Conservation (phyloP, 257 asterid genomes). For the Schizonepeta tenuifolia region DNA sequence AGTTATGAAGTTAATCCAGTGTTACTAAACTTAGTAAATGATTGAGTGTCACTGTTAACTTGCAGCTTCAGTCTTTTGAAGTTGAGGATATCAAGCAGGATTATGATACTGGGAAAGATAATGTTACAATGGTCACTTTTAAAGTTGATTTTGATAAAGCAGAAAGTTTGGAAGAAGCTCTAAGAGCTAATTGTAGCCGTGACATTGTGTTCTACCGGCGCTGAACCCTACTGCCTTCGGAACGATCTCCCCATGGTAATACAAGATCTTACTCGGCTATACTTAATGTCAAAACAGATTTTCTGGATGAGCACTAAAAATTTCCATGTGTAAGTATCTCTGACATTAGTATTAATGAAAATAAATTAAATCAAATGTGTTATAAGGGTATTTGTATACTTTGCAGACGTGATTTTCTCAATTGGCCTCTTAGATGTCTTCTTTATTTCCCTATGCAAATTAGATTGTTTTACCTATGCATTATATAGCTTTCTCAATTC, state of each 20-base stretch:
- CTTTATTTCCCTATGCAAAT: background rate
- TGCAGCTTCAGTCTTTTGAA: constrained; percentile 85
- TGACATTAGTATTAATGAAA: constrained; percentile 3
- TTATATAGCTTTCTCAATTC: constrained; percentile 17
- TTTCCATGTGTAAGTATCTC: constrained; percentile 21
- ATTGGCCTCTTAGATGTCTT: background rate
- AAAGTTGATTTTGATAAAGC: constrained; percentile 85
- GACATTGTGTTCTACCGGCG: constrained; percentile 72
- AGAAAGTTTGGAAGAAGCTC: constrained; percentile 79
- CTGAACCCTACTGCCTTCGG: constrained; percentile 29
- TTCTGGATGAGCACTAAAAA: constrained; percentile 1
- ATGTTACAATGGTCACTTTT: constrained; percentile 71
- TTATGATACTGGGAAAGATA: constrained; percentile 89
- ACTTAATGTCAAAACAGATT: background rate
- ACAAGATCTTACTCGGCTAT: background rate
- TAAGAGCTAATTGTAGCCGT: constrained; percentile 74
- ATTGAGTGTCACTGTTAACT: constrained; percentile 5
- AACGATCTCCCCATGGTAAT: constrained; percentile 12
- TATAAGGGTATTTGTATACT: background rate
- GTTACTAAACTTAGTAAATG: background rate
- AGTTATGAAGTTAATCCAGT: background rate
- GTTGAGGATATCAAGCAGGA: constrained; percentile 95
- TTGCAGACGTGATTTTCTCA: background rate
- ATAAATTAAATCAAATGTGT: background rate
- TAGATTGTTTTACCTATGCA: background rate